Evolutionary conservation across 345 rosid genomes (phyloP), one percentile per base, ranked within the genome.

Genomic region (Pugionium cornutum): DNA sequence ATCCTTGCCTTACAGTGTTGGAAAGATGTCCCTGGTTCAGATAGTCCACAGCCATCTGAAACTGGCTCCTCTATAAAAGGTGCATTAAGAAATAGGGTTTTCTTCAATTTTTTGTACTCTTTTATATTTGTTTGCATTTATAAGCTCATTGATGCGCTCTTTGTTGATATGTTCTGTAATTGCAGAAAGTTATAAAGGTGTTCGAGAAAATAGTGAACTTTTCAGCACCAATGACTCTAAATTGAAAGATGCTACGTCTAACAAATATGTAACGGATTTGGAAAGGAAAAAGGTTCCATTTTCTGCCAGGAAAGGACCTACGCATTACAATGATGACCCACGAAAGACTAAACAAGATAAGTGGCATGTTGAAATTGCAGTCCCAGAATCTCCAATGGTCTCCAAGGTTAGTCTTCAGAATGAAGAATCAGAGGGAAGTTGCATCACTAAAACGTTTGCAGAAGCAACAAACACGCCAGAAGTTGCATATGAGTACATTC

Each of bases 351-450:
- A 85, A 77, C 79, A 81, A 64, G 91, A 82, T 74, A 77, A 79
- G 37, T 89, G 97, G 98, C 81, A 78, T 45, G 69, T 89, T 78
- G 97, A 89, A 71, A 87, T 89, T 66, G 83, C 89, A 7, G 79
- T 87, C 42, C 83, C 97, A 2, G 81, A 79, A 76, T 66, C 69
- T 60, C 78, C 70, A 51, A 51, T 54, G 51, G 62, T 67, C 53
- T 74, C 83, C 71, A 56, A 76, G 56, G 69, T 75, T 45, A 76
- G 79, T 55, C 44, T 67, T 75, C 81, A 80, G 35, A 83, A 81
- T 73, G 96, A 89, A 73, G 96, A 92, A 81, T 86, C 96, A 27
- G 94, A 87, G 64, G 84, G 84, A 49, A 86, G 98, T 75, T 84
- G 83, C 58, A 62, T 86, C 63, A 84, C 88, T 18, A 89, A 83